A percentile compares a stretch with the other conserved stretches of the same genome.
Conservation (phyloP, 2,329 filamentous ascomycete genomes). For the Torrubiella hemipterigena region DNA sequence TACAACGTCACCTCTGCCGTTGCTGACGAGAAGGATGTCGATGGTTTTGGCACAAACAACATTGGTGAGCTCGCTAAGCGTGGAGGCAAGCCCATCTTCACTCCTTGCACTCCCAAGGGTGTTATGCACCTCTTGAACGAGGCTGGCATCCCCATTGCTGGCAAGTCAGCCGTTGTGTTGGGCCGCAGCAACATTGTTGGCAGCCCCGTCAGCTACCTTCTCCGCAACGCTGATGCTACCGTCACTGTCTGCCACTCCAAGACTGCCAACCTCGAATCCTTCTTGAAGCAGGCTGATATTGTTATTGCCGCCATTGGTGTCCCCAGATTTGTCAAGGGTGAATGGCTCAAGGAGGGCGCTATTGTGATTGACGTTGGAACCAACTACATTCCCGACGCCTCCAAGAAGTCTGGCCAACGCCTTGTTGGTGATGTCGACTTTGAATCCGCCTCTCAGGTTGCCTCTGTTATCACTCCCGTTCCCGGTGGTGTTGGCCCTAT, state of each 20-base stretch:
- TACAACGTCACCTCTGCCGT: slow-evolving; percentile 84
- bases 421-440: slow-evolving; percentile 94
- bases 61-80: slow-evolving; percentile 96
- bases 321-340: slow-evolving; percentile 79
- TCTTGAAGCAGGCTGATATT: slow-evolving; percentile 78
- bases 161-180: slow-evolving; percentile 90
- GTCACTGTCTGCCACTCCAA: slow-evolving; percentile 93
- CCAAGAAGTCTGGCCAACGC: slow-evolving; percentile 84
- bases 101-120: slow-evolving; percentile 92
- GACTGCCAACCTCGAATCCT: slow-evolving; percentile 59
- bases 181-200: slow-evolving; percentile 96
- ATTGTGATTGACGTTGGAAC: slow-evolving; percentile 97
- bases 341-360: slow-evolving; percentile 90
- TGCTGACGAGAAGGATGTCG: slow-evolving; percentile 89
- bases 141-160: slow-evolving; percentile 68
- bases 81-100: slow-evolving; percentile 78
- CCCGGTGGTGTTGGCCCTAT: slow-evolving; percentile 95
- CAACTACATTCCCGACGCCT: slow-evolving; percentile 82
- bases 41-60: slow-evolving; percentile 88
- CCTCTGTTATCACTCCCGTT: slow-evolving; percentile 88
- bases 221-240: slow-evolving; percentile 92
- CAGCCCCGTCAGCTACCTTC: slow-evolving; percentile 87
- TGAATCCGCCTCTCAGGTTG: slow-evolving; percentile 71
- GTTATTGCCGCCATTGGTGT: slow-evolving; percentile 86
- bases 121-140: slow-evolving; percentile 87